A percentile compares a stretch with the other conserved stretches of the same genome.
Conservation (phyloP, 257 asterid genomes). For the Penstemon davidsonii region DNA sequence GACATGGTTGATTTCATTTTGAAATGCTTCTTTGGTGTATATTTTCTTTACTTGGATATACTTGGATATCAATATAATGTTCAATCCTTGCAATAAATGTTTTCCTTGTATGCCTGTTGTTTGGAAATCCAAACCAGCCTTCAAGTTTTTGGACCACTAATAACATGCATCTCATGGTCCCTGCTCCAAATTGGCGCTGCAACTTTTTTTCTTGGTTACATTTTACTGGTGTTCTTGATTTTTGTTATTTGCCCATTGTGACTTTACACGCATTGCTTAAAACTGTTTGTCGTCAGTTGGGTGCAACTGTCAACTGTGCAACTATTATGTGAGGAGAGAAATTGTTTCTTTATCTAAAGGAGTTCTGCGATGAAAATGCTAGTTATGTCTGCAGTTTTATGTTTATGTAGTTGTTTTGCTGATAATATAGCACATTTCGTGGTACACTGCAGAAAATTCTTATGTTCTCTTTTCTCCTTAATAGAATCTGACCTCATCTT, state of each 20-base stretch:
- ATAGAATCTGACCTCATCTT: constrained; percentile 6
- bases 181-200: neutral
- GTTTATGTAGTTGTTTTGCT: neutral
- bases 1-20: no score
- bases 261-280: neutral
- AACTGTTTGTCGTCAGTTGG: neutral
- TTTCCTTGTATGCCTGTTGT: neutral
- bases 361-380: neutral
- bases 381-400: neutral
- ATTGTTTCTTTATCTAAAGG: neutral
- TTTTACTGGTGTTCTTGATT: neutral
- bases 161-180: constrained; percentile 1
- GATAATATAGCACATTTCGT: neutral
- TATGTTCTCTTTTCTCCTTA: neutral
- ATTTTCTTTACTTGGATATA: no score
- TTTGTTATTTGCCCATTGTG: neutral
- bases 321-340: neutral
- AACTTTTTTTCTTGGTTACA: neutral
- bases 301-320: neutral
- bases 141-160: neutral
- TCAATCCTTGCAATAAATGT: no score
- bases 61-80: no score
- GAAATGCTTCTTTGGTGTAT: no score
- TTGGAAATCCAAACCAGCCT: neutral
- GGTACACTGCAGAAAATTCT: neutral